Percentiles rank a stretch among this genome's conserved stretches.
Conservation (phyloP, 352 stramenopile species). For the Globisporangium apiculatum region DNA sequence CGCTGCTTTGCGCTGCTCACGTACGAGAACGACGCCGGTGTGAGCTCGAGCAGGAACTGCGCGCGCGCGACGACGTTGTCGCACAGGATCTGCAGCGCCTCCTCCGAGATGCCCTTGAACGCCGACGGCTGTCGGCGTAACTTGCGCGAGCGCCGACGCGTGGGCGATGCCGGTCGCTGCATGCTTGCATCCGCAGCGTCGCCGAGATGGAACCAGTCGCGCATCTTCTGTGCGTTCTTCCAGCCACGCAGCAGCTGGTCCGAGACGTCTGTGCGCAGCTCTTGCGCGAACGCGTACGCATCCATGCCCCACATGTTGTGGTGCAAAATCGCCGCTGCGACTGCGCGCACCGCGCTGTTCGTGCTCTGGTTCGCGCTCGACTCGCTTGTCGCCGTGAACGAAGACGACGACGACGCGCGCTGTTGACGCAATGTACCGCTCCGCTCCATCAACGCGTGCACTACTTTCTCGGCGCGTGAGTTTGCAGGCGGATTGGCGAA, state of each 20-base stretch:
- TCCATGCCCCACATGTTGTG: slow-evolving; percentile 87
- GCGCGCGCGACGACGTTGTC: slow-evolving; percentile 67
- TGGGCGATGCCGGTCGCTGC: slow-evolving; percentile 25
- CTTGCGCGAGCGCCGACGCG: slow-evolving; percentile 22
- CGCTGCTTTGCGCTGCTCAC: slow-evolving; percentile 59
- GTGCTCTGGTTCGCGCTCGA: slow-evolving; percentile 29
- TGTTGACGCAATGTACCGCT: slow-evolving; percentile 15
- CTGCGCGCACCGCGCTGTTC: slow-evolving; percentile 56
- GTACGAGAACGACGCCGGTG: slow-evolving; percentile 68
- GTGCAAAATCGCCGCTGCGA: slow-evolving; percentile 73
- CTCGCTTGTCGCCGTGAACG: slow-evolving; percentile 28
- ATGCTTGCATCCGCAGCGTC: slow-evolving; percentile 57
- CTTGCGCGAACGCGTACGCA: slow-evolving; percentile 58
- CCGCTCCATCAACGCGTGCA: slow-evolving; percentile 30
- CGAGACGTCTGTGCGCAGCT: slow-evolving; percentile 49
- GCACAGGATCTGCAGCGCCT: slow-evolving; percentile 59
- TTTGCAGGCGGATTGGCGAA: slow-evolving; percentile 31
- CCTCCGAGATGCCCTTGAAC: slow-evolving; percentile 68
- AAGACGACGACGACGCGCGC: slow-evolving; percentile 17
- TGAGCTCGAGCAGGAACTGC: slow-evolving; percentile 65
- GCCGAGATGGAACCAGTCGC: slow-evolving; percentile 79
- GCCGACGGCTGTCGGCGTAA: slow-evolving; percentile 65
- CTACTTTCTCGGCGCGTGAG: slow-evolving; percentile 36
- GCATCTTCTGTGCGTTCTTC: slow-evolving; percentile 86
- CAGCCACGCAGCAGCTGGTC: slow-evolving; percentile 61